Base-by-base conservation (phyloP, 2,329 filamentous ascomycete species). In the Pseudopyrenochaeta lycopersici region DNA sequence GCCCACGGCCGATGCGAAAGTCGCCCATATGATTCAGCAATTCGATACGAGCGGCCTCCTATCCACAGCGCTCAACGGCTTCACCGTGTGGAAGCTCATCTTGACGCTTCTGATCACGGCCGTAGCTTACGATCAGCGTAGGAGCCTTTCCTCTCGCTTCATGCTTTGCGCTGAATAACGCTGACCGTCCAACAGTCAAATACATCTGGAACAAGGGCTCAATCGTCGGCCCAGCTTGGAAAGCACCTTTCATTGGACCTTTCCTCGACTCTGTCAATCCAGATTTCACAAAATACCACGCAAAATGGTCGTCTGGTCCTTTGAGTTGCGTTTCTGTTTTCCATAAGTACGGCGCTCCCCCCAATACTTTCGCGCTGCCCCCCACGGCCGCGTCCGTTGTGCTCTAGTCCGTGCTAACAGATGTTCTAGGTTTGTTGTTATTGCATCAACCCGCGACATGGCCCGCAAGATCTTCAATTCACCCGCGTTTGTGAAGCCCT, bases 301-400 rank as follows among this genome's bases (percentile, higher is more conserved):
- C 84, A 56, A 97, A 98, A 83, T 99, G 95, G 95, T 77, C 84
- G 68, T 96, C 92, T 72, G 95, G 91, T 41, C 89, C 91, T 42
- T 83, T 99, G 66, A 97, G 93, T 83, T 99, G 95, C 73, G 95
- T 99, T 58, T 97, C 93, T 2, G 92, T 99, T 70, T 99, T 99
- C 82, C 95, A 99, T 87, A 99, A 98, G 92, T 96, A 85, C 14
- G 66, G 23, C 41, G 46, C 46, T 20, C 23, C 40, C 35, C 12
- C 9, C 15, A 18, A 4, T 48, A 33, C 40, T 18, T 11, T 6
- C 12, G 14, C 23, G 36, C 11, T 21, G 12, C 2, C 18, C 21
- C 11, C 7, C 4, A 23, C 10, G 54, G 38, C 48, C 52, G 36
- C 51, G 54, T 50, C 29, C 41, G 33, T 33, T 17, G 12, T 7